Evolutionary conservation across 1,284 basidiomycete genomes (phyloP), one percentile per base, ranked within the genome.

Genomic region (Leccinum subrobustum): DNA sequence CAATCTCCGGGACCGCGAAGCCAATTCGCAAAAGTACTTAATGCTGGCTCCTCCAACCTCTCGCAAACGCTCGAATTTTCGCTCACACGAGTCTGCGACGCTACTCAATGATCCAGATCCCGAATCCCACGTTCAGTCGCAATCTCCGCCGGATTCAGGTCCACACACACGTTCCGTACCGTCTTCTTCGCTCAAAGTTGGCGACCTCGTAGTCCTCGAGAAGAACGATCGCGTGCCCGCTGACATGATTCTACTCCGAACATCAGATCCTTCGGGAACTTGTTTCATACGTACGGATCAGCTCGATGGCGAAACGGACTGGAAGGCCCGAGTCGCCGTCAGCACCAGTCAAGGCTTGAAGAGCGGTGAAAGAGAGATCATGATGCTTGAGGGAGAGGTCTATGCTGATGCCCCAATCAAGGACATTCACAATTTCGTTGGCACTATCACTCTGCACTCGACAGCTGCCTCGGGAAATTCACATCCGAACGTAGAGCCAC

Each of bases 271-370:
- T 4, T 87, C 89, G 35, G 97, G 97, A 2, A 96, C 95, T 1
- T 98, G 96, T 73, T 99, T 99, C 75, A 92, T 99, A 57, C 83
- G 96, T 5, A 99, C 97, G 0, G 97, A 99, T 75, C 97, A 99
- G 72, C 83, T 99, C 9, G 97, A 99, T 68, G 97, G 97, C 51
- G 97, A 99, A 77, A 99, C 97, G 1, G 97, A 99, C 70, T 99
- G 97, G 97, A 99, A 99, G 75, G 79, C 98, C 55, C 87, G 93
- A 9, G 89, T 98, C 1, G 96, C 96, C 0, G 89, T 97, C 20
- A 50, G 61, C 25, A 58, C 25, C 12, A 65, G 70, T 8, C 68
- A 72, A 33, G 59, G 61, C 5, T 47, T 70, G 6, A 68, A 65
- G 57, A 69, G 68, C 8, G 64, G 68, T 4, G 72, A 92, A 66